Evolutionary conservation across 345 rosid genomes (phyloP).

Genomic region (Erysimum cheiranthoides): DNA sequence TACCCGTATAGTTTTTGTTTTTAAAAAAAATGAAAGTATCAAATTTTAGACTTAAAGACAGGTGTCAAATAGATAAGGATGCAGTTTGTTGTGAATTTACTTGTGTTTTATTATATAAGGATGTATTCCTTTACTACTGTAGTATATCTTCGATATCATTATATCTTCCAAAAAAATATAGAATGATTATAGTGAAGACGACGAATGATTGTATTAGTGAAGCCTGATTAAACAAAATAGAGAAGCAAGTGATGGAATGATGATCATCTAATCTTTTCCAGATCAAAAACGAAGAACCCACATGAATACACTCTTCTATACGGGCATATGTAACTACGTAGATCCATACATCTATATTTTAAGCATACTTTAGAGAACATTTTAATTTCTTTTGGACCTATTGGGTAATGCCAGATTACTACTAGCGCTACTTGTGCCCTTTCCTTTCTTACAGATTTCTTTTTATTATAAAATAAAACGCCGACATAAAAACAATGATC

Average conservation of each 20-base stretch:
- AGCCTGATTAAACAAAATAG: constrained; percentile 35
- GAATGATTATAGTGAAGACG: constrained; percentile 8
- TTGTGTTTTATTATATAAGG: too few relatives aligned
- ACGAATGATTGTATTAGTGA: constrained; percentile 27
- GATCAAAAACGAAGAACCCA: constrained; percentile 40
- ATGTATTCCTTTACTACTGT: background rate
- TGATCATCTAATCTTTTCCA: constrained; percentile 40
- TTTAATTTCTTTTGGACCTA: constrained; percentile 32
- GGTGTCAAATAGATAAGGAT: too few relatives aligned
- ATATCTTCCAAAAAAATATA: background rate
- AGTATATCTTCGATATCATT: background rate
- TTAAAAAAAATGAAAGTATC: too few relatives aligned
- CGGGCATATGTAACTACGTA: constrained; percentile 24
- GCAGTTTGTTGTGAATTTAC: too few relatives aligned
- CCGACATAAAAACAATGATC: constrained; percentile 46
- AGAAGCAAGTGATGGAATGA: constrained; percentile 48
- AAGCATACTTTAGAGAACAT: constrained; percentile 38
- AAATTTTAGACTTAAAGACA: too few relatives aligned
- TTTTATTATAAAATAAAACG: constrained; percentile 43
- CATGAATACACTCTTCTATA: constrained; percentile 42
- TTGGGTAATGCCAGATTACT: constrained; percentile 39
- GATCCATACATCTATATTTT: constrained; percentile 31
- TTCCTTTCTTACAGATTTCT: constrained; percentile 6
- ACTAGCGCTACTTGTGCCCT: constrained; percentile 31
- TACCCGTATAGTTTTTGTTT: too few relatives aligned